A percentile compares a stretch with the other conserved stretches of the same genome.
These are phyloP conservation scores for Collybia nuda DNA, from an alignment of 768 basidiomycete genomes.

Conservation along the genomic window DNA sequence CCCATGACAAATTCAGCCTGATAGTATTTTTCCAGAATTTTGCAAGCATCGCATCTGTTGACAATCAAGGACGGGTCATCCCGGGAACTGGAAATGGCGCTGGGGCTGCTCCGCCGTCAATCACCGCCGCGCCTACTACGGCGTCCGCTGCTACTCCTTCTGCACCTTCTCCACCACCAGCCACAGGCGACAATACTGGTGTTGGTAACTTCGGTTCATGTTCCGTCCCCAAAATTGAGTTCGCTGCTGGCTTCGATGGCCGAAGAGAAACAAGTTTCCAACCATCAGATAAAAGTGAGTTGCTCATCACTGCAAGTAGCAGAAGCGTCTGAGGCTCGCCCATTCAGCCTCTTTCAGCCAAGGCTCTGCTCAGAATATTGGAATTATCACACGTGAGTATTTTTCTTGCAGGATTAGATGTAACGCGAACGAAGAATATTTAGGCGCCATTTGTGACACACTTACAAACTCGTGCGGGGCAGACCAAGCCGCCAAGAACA, in stretches of 20 bases:
- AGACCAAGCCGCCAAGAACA: constrained; percentile 49
- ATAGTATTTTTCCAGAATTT: constrained; percentile 29
- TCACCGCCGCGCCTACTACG: constrained; percentile 11
- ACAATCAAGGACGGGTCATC: constrained; percentile 36
- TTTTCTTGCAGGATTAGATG: not conserved
- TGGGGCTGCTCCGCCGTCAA: constrained; percentile 11
- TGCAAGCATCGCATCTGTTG: constrained; percentile 32
- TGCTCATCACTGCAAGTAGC: not conserved
- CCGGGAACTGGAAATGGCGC: constrained; percentile 23
- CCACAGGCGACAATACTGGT: constrained; percentile 15
- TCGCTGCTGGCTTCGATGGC: constrained; percentile 53
- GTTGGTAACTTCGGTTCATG: constrained; percentile 53
- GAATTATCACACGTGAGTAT: constrained; percentile 50
- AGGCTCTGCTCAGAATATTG: constrained; percentile 59
- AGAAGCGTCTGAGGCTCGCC: not conserved
- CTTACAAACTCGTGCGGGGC: constrained; percentile 54
- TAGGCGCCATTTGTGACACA: constrained; percentile 53
- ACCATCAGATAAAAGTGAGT: constrained; percentile 45
- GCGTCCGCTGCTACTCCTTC: constrained; percentile 18
- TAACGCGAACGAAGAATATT: not conserved
- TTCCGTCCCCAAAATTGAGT: constrained; percentile 52
- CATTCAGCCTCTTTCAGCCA: constrained; percentile 46
- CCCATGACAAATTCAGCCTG: not conserved
- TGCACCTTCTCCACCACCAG: constrained; percentile 14
- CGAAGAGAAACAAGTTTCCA: constrained; percentile 55